Conservation (phyloP, 345 rosid species). For the Draba incana region DNA sequence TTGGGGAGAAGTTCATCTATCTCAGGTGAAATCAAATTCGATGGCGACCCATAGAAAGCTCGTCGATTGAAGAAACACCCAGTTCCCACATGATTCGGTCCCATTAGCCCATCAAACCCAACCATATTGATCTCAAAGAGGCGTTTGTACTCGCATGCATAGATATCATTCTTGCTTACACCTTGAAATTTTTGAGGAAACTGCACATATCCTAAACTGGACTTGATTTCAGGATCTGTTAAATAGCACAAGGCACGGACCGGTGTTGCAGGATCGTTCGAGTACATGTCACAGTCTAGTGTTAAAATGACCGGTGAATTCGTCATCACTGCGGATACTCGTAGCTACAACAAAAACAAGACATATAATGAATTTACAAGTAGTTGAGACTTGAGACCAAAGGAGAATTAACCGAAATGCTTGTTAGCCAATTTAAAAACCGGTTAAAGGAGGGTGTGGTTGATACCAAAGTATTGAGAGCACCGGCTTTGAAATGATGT, state of each 20-base stretch:
- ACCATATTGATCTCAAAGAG: conserved; percentile 43
- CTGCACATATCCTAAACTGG: conserved; percentile 52
- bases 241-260: conserved; percentile 55
- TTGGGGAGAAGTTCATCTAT: conserved; percentile 44
- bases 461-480: conserved; percentile 71
- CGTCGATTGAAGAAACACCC: conserved; percentile 63
- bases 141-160: conserved; percentile 47
- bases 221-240: conserved; percentile 38
- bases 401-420: neutral
- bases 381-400: too few relatives aligned
- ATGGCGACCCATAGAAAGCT: conserved; percentile 55
- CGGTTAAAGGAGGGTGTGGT: neutral
- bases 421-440: neutral
- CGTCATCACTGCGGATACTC: conserved; percentile 69
- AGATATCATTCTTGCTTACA: conserved; percentile 56
- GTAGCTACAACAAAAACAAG: conserved; percentile 46
- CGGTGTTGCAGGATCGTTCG: conserved; percentile 66
- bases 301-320: conserved; percentile 67
- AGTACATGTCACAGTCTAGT: conserved; percentile 75
- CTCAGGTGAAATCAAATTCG: conserved; percentile 37
- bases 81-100: conserved; percentile 55
- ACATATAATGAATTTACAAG: too few relatives aligned
- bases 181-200: conserved; percentile 69
- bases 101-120: conserved; percentile 58
- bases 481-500: conserved; percentile 85